Evolutionary conservation across 192 early-diverging fungal species (phyloP), one percentile per base, ranked within the genome.

Genomic region (Dissophora globulifera): DNA sequence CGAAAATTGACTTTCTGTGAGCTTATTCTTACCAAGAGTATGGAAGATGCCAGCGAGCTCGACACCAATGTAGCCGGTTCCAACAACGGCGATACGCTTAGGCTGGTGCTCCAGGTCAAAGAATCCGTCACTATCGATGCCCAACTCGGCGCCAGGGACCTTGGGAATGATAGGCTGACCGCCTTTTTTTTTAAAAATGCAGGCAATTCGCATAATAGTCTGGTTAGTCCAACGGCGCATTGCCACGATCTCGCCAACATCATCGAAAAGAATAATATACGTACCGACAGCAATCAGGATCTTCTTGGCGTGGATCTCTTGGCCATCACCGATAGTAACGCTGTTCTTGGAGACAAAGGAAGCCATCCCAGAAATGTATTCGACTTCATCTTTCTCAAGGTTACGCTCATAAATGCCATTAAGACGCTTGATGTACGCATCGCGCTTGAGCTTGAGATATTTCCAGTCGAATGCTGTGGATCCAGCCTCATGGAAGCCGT

Each of bases 361-460:
- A 43, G 95, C 97, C 46, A 78, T 86, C 16, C 97, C 97, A 40
- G 86, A 66, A 71, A 97, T 89, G 47, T 91, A 89, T 27, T 95
- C 93, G 29, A 99, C 89, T 10, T 78, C 81, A 55, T 98, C 96
- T 69, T 95, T 96, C 38, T 67, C 78, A 29, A 99, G 82, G 79
- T 99, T 99, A 62, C 68, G 85, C 81, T 89, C 92, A 83, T 99
- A 99, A 78, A 99, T 99, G 22, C 93, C 92, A 80, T 99, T 99
- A 19, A 99, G 85, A 40, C 97, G 95, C 82, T 89, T 85, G 40
- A 99, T 93, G 82, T 99, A 99, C 7, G 93, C 95, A 74, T 99
- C 97, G 40, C 97, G 91, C 83, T 95, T 95, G 31, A 87, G 47
- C 83, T 98, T 98, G 60, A 99, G 78, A 16, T 79, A 58, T 6